Base-by-base conservation (phyloP, 371 early-diverging fungal species). In the Dichotomocladium elegans region DNA sequence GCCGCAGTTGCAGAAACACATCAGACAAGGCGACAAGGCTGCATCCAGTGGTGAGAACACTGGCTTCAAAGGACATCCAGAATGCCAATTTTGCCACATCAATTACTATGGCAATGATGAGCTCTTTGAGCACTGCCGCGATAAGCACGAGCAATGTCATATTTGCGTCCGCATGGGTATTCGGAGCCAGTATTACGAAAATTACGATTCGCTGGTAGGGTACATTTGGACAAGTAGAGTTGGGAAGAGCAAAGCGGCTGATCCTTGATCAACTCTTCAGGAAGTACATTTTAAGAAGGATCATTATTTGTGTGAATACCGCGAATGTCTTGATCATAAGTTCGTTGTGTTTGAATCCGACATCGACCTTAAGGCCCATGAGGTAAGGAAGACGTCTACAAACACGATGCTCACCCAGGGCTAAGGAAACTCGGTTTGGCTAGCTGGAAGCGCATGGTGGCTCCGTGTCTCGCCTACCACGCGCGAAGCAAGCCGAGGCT, bases 311-410 rank as follows among this genome's bases (percentile, higher is more conserved):
- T 98, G 98, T 65, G 60, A 65, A 37, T 79, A 95, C 27, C 82
- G 85, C 4, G 77, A 82, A 44, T 98, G 98, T 63, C 62, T 95
- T 43, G 96, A 94, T 49, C 82, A 86, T 57, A 96, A 95, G 74
- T 97, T 98, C 82, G 85, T 96, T n/a, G 98, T 96, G 0, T 98
- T 98, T 78, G 86, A 78, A 14, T 78, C 90, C 6, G 87, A 93
- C 19, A 84, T 98, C 49, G 98, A 98, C 65, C 60, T 96, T 30
- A 90, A 89, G 58, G 91, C 86, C 4, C 98, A 98, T 55, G 80
- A 81, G 64, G 82, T 79, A 37, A 55, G 57, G 22, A n/a, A n/a
- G n/a, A n/a, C n/a, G n/a, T n/a, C n/a, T n/a, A n/a, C n/a, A n/a
- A n/a, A n/a, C n/a, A n/a, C n/a, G n/a, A n/a, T n/a, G n/a, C n/a